Percentiles rank a stretch among this genome's conserved stretches.
Evolutionary conservation across 2,329 filamentous ascomycete species (phyloP).

Genomic region (Claviceps africana): DNA sequence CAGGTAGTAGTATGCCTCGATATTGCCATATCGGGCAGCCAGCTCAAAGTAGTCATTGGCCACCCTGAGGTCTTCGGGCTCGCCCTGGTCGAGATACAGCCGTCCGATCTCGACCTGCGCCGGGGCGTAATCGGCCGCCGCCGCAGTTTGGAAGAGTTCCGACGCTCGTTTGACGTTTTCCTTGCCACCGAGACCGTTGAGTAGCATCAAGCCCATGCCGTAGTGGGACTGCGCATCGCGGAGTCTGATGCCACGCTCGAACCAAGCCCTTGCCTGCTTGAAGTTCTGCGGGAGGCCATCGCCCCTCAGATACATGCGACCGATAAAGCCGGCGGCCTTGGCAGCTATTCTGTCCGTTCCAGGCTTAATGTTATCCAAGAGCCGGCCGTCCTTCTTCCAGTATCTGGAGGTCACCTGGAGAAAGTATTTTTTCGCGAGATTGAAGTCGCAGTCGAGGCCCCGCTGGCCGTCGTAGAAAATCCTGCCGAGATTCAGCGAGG

Average conservation of each 20-base stretch:
- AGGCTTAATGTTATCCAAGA: constrained; percentile 53
- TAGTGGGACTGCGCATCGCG: constrained; percentile 77
- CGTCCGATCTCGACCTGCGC: constrained; percentile 73
- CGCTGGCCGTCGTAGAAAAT: constrained; percentile 80
- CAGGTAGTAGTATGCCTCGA: constrained; percentile 85
- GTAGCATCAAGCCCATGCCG: constrained; percentile 68
- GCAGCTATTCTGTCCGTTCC: constrained; percentile 65
- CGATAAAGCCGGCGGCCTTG: constrained; percentile 76
- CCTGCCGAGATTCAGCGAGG: constrained; percentile 72
- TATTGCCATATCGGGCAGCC: constrained; percentile 66
- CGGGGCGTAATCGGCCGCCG: constrained; percentile 67
- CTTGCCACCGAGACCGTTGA: constrained; percentile 60
- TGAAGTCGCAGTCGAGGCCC: constrained; percentile 58
- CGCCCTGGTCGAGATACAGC: constrained; percentile 74
- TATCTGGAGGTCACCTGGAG: constrained; percentile 64
- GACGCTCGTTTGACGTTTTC: constrained; percentile 59
- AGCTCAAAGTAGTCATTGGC: constrained; percentile 81
- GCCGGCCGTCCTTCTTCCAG: constrained; percentile 67
- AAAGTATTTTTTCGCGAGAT: constrained; percentile 67
- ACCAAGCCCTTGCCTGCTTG: constrained; percentile 65
- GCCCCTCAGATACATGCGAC: constrained; percentile 77
- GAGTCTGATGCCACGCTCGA: constrained; percentile 60
- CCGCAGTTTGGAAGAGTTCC: constrained; percentile 62
- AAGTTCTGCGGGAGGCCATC: constrained; percentile 74
- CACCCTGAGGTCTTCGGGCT: constrained; percentile 51